A percentile compares a stretch with the other conserved stretches of the same genome.
Conservation (phyloP, 192 early-diverging fungal species). For the Coemansia sp. region DNA sequence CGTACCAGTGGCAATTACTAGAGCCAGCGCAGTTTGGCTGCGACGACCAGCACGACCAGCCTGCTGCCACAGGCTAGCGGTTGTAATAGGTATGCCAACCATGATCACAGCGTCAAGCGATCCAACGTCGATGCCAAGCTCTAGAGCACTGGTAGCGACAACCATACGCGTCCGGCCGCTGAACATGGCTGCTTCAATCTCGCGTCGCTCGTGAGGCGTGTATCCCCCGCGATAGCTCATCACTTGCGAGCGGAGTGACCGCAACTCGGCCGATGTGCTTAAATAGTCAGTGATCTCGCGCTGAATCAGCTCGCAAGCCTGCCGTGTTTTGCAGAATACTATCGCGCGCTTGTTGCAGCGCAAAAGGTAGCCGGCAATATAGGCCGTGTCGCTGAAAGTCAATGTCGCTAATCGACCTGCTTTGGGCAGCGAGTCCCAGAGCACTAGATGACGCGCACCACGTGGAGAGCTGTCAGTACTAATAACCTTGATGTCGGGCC, state of each 20-base stretch:
- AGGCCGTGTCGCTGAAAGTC: constrained; percentile 27
- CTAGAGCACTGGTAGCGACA: constrained; percentile 78
- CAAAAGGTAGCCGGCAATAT: constrained; percentile 46
- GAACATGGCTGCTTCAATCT: constrained; percentile 74
- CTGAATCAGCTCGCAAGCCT: constrained; percentile 55
- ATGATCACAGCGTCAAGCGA: constrained; percentile 71
- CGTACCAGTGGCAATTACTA: constrained; percentile 61
- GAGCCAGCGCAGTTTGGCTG: constrained; percentile 59
- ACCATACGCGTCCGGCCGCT: constrained; percentile 63
- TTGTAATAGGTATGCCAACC: constrained; percentile 63
- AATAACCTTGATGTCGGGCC: not conserved
- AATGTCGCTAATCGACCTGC: not conserved
- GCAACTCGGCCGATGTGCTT: not conserved
- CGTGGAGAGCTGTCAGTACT: constrained; percentile 30
- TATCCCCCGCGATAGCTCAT: constrained; percentile 84
- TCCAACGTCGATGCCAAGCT: constrained; percentile 85
- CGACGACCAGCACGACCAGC: constrained; percentile 75
- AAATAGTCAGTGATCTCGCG: constrained; percentile 28
- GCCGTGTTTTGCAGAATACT: constrained; percentile 59
- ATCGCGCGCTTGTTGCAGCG: constrained; percentile 48
- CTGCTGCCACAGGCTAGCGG: constrained; percentile 66
- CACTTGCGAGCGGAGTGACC: constrained; percentile 20
- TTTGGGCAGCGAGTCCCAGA: constrained; percentile 18
- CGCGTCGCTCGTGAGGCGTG: constrained; percentile 58
- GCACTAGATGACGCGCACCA: constrained; percentile 17